phyloP scores from a whole-genome alignment of 768 basidiomycete genomes.

The Psilocybe tampanensis region DNA sequence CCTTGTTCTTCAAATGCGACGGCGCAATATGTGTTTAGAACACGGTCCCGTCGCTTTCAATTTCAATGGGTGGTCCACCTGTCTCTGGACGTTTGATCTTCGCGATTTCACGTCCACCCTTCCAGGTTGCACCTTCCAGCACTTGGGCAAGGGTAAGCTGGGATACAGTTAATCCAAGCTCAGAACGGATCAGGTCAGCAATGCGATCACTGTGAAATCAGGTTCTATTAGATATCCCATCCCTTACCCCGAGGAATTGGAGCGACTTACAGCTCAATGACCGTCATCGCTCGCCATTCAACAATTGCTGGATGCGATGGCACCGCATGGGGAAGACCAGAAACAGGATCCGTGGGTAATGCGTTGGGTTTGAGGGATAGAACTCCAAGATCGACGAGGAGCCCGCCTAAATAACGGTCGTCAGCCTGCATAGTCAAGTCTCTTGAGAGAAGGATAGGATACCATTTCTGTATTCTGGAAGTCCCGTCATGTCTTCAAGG shows the following conservation, averaged over 20 bases:
- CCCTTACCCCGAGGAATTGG: slow-evolving; percentile 15
- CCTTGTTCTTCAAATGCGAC: too few relatives aligned
- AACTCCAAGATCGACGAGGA: slow-evolving; percentile 84
- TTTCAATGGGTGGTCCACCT: slow-evolving; percentile 86
- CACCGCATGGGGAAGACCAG: slow-evolving; percentile 62
- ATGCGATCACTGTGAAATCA: slow-evolving; percentile 68
- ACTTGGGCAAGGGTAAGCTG: slow-evolving; percentile 83
- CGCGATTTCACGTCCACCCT: slow-evolving; percentile 93
- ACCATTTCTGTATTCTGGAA: slow-evolving; percentile 97
- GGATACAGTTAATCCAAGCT: slow-evolving; percentile 49
- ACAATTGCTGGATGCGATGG: slow-evolving; percentile 90
- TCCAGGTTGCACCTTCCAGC: slow-evolving; percentile 95
- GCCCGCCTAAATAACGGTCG: slow-evolving; percentile 58
- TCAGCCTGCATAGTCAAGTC: neutral
- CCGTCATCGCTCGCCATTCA: slow-evolving; percentile 96
- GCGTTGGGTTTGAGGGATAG: slow-evolving; percentile 63
- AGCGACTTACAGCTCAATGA: slow-evolving; percentile 78
- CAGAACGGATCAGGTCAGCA: slow-evolving; percentile 64
- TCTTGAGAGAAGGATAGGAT: neutral
- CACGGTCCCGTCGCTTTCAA: slow-evolving; percentile 83
- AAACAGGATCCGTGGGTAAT: slow-evolving; percentile 50
- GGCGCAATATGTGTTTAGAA: slow-evolving; percentile 46
- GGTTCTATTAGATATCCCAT: neutral
- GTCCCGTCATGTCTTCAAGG: slow-evolving; percentile 82
- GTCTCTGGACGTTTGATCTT: slow-evolving; percentile 70